Conservation (phyloP, 805 yeast genomes). For the Sugiyamaella qingdaonensis region DNA sequence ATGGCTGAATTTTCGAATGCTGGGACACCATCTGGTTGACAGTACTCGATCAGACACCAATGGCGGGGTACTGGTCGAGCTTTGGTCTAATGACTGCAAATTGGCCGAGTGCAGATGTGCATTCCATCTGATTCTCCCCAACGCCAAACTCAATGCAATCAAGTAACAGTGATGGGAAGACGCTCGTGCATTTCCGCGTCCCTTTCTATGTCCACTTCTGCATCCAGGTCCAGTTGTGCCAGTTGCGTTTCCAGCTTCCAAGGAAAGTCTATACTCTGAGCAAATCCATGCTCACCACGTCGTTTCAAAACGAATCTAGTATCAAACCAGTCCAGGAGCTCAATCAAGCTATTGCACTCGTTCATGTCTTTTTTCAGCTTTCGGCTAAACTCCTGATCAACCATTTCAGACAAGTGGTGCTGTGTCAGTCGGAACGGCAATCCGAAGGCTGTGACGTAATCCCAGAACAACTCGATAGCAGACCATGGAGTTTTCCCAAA, state of each 20-base stretch:
- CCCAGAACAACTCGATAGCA: slow-evolving; percentile 80
- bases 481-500: slow-evolving; percentile 78
- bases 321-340: slow-evolving; percentile 83
- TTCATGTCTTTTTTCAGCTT: slow-evolving; percentile 58
- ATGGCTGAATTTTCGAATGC: no score
- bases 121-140: no score
- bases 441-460: slow-evolving; percentile 73
- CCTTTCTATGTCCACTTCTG: no score
- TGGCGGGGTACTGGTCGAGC: no score
- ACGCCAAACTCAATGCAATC: no score
- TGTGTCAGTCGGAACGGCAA: slow-evolving; percentile 79
- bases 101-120: no score
- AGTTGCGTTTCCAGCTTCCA: slow-evolving; percentile 2
- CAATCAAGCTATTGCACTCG: slow-evolving; percentile 51
- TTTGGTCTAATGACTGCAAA: no score
- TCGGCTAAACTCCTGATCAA: slow-evolving; percentile 51
- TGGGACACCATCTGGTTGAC: no score
- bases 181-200: no score
- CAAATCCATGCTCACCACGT: slow-evolving; percentile 67
- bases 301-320: slow-evolving; percentile 59
- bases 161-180: no score
- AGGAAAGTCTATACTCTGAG: slow-evolving; percentile 24
- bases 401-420: slow-evolving; percentile 87
- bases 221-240: no score
- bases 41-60: no score